Evolutionary conservation across 805 yeast genomes (phyloP), one percentile per base, ranked within the genome.

Genomic region (Tetrapisispora nanseiensis): DNA sequence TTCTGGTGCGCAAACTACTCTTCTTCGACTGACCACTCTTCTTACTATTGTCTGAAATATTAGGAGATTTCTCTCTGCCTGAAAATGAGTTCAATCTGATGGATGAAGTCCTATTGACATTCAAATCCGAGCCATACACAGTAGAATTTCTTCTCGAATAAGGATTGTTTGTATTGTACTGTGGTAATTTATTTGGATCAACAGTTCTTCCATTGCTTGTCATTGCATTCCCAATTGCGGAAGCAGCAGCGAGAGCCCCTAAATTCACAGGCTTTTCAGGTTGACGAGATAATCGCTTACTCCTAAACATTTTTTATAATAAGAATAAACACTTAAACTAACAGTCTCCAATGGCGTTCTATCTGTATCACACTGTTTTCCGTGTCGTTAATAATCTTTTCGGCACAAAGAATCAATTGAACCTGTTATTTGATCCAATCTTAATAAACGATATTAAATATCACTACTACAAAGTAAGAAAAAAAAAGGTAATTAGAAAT

Each of bases 221-320:
- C 49, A 63, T 66, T 40, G 78, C 76, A 40, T 62, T 61, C 2
- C 79, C 79, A 45, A 74, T 70, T 3, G 75, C 75, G 7, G 74
- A 61, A 3, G 83, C 83, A 16, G 84, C 84, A 7, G 82, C 83
- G 20, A 76, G 51, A 0, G 83, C 83, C 37, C 73, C 74, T 5
- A 74, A 62, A 44, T 66, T 65, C 9, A 70, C 64, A 32, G 53
- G 51, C 27, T 40, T 37, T 28, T 34, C 48, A 12, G 39, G 42
- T 20, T 24, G 33, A 22, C 38, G 37, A 13, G 42, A 39, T 11
- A 33, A 29, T 3, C 42, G 20, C 20, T 16, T 35, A 28, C 27
- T 18, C 16, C 42, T 33, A 15, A 39, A 39, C 42, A 39, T 39
- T 22, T 6, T 16, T n/a, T n/a, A n/a, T n/a, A n/a, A n/a, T n/a